Base-by-base conservation (phyloP, 2,329 filamentous ascomycete genomes). In the Lachnum nothofagi region DNA sequence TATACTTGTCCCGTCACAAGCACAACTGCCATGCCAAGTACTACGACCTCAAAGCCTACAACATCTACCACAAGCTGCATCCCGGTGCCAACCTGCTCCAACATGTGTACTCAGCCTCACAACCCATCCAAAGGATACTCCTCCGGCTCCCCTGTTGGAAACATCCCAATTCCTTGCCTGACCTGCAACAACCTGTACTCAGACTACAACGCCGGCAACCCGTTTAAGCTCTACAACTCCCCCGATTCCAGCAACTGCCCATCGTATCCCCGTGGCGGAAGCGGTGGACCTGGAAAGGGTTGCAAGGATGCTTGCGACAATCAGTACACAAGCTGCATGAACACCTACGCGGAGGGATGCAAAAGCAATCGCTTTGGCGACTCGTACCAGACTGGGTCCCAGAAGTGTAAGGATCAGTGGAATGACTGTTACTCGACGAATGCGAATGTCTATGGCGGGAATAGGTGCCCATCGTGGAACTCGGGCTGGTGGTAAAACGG, bases 101-200 rank as follows among this genome's bases (percentile, higher is more conserved):
- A 62, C 35, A 71, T 80, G 59, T 80, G 77, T 71, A 67, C 63
- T 29, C 75, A 79, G 64, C 72, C 77, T n/a, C 64, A 67, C 44
- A 75, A 68, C 67, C 76, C 78, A 57, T 75, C 76, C 62, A 78
- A 76, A 57, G 82, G 80, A 44, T 91, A 90, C 61, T 81, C 79
- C 1, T 82, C 84, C 1, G 79, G 83, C 29, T 82, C 70, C 43
- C 71, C 74, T 2, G 74, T 79, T 14, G 77, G 75, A 42, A 71
- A 68, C 51, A 78, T 80, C 45, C 65, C 68, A 19, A 65, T 80
- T 44, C 77, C 77, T 39, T 64, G 76, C 47, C 70, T 80, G 25
- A 73, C 71, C 20, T 80, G 77, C 69, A 80, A 79, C 64, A 76
- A 80, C 55, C 56, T 73, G 34, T 60, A 67, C 50, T 48, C 52